Evolutionary conservation across 148 eudicot species (phyloP), one percentile per base, ranked within the genome.

Genomic region (Chenopodium formosanum): DNA sequence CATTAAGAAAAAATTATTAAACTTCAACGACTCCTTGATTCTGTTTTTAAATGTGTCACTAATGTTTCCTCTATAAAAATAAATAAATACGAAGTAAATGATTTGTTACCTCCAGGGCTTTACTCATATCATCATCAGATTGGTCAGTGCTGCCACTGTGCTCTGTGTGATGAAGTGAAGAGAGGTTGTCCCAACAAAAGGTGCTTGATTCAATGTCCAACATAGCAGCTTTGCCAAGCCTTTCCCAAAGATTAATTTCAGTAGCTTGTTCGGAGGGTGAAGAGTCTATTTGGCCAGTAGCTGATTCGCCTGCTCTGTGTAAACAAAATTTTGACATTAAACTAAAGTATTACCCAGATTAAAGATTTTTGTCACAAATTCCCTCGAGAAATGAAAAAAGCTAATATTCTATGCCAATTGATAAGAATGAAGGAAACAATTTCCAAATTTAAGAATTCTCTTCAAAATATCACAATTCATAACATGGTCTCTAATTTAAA

Each of bases 91-190:
- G 7, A 75, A 27, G 29, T 46, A 20, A 60, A 44, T 0, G 68
- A 47, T 29, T 56, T 72, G n/a, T 79, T 80, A 97, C 99, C 99
- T 97, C 99, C 56, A 92, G 84, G 76, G 97, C 82, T 84, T 91
- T 96, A 87, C 86, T 88, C 87, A 87, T 89, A 74, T 97, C 99
- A 85, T 96, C 99, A 70, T 97, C 99, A 74, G 98, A 89, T 63
- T 86, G 93, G 22, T 96, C 99, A 64, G 85, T 85, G 89, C 93
- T 88, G 84, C 91, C 85, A 83, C 92, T 89, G 83, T 92, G 92
- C 85, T 97, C 98, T 67, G 97, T 89, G 83, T 90, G 99, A 86
- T 94, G 97, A 86, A 97, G 95, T 52, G 99, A 94, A 77, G 95
- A 97, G 81, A 97, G 98, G 86, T 86, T 88, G 84, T 86, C 89